Evolutionary conservation across 2,329 filamentous ascomycete genomes (phyloP).

Genomic region (Cladosporium velox): DNA sequence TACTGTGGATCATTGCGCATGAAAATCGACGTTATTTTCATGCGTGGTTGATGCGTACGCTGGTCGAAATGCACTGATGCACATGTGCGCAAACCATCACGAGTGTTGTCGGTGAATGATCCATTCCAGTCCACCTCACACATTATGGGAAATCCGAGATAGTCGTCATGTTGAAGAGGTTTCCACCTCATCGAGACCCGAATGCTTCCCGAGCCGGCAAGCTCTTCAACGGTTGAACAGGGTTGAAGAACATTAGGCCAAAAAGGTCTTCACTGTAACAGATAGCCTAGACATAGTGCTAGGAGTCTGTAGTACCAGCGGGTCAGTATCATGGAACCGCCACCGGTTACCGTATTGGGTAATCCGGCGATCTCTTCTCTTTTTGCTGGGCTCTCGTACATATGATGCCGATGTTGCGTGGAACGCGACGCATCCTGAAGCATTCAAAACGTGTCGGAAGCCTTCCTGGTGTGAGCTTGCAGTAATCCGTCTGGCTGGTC

Average conservation of each 20-base stretch:
- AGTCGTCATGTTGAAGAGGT: slow-evolving; percentile 7
- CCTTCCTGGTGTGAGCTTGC: not conserved
- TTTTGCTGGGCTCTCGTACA: not conserved
- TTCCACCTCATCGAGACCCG: slow-evolving; percentile 5
- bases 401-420: slow-evolving; percentile 3
- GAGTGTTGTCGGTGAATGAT: not conserved
- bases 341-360: slow-evolving; percentile 11
- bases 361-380: not conserved
- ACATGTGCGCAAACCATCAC: slow-evolving; percentile 4
- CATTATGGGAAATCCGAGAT: slow-evolving; percentile 2
- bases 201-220: slow-evolving; percentile 3
- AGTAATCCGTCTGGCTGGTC: not conserved
- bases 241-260: not conserved
- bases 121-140: slow-evolving; percentile 12
- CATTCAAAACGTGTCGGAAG: not conserved
- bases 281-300: not conserved
- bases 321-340: not conserved
- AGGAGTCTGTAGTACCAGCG: not conserved
- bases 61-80: slow-evolving; percentile 7
- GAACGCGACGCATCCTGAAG: not conserved
- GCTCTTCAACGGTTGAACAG: not conserved
- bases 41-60: not conserved
- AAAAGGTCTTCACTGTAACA: not conserved
- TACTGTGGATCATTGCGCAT: slow-evolving; percentile 6
- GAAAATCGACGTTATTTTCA: not conserved